Conservation (phyloP, 1,284 basidiomycete species). For the Rhodotorula sp. region DNA sequence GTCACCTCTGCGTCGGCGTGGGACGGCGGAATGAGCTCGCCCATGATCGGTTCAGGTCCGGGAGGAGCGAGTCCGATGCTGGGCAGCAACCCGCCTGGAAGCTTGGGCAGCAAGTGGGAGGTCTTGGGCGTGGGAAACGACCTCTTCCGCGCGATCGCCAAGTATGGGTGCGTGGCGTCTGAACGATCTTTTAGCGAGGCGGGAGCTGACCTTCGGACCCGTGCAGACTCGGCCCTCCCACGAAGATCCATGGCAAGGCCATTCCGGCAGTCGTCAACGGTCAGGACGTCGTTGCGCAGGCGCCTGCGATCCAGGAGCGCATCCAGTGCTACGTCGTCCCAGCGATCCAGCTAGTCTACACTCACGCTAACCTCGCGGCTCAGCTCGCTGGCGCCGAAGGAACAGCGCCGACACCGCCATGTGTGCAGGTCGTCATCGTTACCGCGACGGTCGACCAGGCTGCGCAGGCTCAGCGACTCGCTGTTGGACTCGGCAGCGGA, state of each 20-base stretch:
- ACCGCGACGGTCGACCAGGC: conserved; percentile 98
- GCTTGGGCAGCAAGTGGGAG: conserved; percentile 95
- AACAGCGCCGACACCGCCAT: conserved; percentile 56
- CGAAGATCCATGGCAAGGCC: conserved; percentile 96
- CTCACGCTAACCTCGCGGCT: conserved; percentile 12
- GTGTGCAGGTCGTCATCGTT: conserved; percentile 85
- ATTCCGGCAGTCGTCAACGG: conserved; percentile 90
- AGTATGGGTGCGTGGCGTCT: conserved; percentile 73
- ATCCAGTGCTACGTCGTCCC: conserved; percentile 92
- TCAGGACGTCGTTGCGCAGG: conserved; percentile 95
- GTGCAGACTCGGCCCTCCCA: conserved; percentile 84
- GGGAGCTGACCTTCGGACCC: conserved; percentile 4
- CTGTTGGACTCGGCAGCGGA: conserved; percentile 85
- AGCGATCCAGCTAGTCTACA: conserved; percentile 57
- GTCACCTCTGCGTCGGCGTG: conserved; percentile 3
- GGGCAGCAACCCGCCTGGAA: conserved; percentile 55
- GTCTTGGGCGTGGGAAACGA: conserved; percentile 83
- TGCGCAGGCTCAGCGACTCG: conserved; percentile 95
- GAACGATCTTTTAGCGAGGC: conserved; percentile 31
- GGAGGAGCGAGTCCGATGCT: conserved; percentile 13
- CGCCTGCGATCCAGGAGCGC: conserved; percentile 94
- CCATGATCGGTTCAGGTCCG: neutral
- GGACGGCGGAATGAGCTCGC: conserved; percentile 17
- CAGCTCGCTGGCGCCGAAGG: conserved; percentile 20
- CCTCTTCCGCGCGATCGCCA: conserved; percentile 79